Conservation (phyloP, 139 green algal species). For the Coccomyxa sp. region DNA sequence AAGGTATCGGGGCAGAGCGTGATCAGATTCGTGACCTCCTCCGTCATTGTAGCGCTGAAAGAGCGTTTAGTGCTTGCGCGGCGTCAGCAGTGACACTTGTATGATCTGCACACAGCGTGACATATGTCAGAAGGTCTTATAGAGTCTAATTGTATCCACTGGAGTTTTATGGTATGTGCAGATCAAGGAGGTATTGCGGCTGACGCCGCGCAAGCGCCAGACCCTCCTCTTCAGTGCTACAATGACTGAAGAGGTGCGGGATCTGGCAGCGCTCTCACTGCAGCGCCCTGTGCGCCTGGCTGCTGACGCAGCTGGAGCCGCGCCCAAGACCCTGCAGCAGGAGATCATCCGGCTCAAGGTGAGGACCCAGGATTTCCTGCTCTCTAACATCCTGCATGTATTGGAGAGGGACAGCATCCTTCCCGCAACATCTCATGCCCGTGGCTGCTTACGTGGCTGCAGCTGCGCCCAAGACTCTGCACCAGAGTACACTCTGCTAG, state of each 20-base stretch:
- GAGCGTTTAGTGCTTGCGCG: constrained; percentile 89
- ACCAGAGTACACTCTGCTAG: constrained; percentile 89
- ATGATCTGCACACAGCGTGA: constrained; percentile 46
- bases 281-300: constrained; percentile 84
- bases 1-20: too few species aligned
- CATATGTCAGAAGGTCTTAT: too few species aligned
- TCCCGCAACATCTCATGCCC: constrained; percentile 76
- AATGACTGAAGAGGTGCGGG: constrained; percentile 65
- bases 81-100: constrained; percentile 81
- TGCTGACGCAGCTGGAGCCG: constrained; percentile 64
- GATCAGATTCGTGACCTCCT: constrained; percentile 73
- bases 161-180: constrained; percentile 32
- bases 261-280: constrained; percentile 74
- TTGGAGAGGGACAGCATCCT: constrained; percentile 62
- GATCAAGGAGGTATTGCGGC: constrained; percentile 79
- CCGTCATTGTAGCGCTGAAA: constrained; percentile 82
- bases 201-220: constrained; percentile 83
- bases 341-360: constrained; percentile 87
- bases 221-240: constrained; percentile 93
- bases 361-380: too few species aligned
- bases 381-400: too few species aligned
- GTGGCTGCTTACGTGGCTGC: constrained; percentile 80
- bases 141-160: too few species aligned
- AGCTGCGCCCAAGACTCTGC: constrained; percentile 63
- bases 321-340: constrained; percentile 73